Percentiles rank a stretch among this genome's conserved stretches.
These are phyloP conservation scores for Chlamydomonas applanata DNA, from an alignment of 139 green algal species.

Conservation along the genomic window DNA sequence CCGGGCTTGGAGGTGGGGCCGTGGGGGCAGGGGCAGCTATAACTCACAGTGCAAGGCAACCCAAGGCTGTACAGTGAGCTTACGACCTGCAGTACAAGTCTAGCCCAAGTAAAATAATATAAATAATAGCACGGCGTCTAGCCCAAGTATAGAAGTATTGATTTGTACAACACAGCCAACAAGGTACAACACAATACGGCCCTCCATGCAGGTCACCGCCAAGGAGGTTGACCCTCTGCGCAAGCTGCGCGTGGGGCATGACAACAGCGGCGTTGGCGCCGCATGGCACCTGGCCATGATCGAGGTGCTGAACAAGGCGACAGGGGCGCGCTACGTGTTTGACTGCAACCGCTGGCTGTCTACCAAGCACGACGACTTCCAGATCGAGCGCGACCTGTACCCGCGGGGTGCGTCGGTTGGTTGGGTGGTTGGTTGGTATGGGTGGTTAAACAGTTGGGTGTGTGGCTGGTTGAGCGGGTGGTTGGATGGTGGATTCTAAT, in stretches of 20 bases:
- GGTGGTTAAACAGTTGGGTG: not conserved
- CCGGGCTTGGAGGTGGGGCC: too few species aligned
- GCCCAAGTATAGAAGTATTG: too few species aligned
- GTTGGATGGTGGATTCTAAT: too few species aligned
- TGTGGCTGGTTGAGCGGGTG: not conserved
- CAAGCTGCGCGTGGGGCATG: constrained; percentile 46
- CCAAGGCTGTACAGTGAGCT: too few species aligned
- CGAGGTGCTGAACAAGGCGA: constrained; percentile 43
- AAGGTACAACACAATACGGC: too few species aligned
- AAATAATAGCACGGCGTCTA: too few species aligned
- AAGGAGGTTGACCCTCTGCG: constrained; percentile 27
- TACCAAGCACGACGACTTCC: constrained; percentile 35
- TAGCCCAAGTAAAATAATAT: too few species aligned
- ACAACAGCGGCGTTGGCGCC: constrained; percentile 35
- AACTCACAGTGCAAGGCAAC: too few species aligned
- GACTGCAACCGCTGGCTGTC: constrained; percentile 35
- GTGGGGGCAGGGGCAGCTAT: too few species aligned
- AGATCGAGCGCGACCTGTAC: constrained; percentile 49
- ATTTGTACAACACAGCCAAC: too few species aligned
- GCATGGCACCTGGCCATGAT: constrained; percentile 56
- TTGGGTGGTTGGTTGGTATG: too few species aligned
- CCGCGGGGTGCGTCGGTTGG: not conserved
- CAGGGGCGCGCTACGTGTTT: constrained; percentile 29
- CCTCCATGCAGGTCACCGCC: constrained; percentile 24
- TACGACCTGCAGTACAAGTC: too few species aligned